A percentile compares a stretch with the other conserved stretches of the same genome.
Evolutionary conservation across 352 stramenopile genomes (phyloP).

Genomic region (Globisporangium emineosum): DNA sequence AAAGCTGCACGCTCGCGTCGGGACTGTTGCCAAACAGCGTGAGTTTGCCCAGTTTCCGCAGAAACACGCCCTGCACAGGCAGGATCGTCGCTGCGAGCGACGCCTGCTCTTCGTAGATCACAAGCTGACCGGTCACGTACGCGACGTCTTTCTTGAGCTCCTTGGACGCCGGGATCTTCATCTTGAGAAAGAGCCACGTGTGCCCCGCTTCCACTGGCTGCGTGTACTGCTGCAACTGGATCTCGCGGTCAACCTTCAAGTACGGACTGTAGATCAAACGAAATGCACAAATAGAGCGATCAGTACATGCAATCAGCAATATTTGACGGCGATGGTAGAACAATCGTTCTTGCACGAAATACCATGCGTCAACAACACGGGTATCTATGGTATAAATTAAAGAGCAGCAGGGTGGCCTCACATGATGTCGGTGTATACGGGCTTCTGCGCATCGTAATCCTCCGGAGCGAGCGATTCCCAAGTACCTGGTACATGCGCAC

Average conservation of each 20-base stretch:
- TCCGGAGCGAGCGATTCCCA: constrained; percentile 58
- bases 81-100: constrained; percentile 78
- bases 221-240: constrained; percentile 75
- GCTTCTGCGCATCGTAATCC: constrained; percentile 58
- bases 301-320: not conserved
- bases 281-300: constrained; percentile 7
- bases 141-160: constrained; percentile 65
- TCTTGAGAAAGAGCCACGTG: constrained; percentile 81
- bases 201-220: constrained; percentile 67
- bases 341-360: not conserved
- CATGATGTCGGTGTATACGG: constrained; percentile 67
- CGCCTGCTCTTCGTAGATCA: constrained; percentile 81
- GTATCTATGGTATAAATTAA: not conserved
- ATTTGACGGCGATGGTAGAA: not conserved
- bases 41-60: constrained; percentile 64
- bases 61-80: constrained; percentile 79
- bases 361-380: not conserved
- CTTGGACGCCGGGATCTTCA: constrained; percentile 67
- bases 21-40: constrained; percentile 84
- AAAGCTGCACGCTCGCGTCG: constrained; percentile 72
- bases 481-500: constrained; percentile 23
- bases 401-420: constrained; percentile 18
- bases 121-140: constrained; percentile 77
- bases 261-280: constrained; percentile 42
- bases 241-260: constrained; percentile 65